Conservation (phyloP, 768 basidiomycete species). For the Hygrophorus russula region DNA sequence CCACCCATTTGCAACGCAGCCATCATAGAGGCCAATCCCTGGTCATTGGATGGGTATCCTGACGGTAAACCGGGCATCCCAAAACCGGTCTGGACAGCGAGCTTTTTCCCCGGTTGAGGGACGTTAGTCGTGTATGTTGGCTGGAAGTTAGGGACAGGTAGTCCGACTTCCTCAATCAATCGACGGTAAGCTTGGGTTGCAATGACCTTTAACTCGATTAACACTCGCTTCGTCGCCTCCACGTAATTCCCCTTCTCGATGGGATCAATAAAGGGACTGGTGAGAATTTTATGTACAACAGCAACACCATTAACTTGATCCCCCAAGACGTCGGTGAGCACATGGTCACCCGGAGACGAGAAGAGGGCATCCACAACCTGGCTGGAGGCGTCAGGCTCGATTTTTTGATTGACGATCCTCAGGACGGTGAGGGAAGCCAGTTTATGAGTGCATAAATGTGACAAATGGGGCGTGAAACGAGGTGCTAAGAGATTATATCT, state of each 20-base stretch:
- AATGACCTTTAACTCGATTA: conserved; percentile 86
- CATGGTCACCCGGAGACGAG: conserved; percentile 80
- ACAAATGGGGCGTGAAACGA: conserved; percentile 92
- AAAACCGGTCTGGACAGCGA: conserved; percentile 39
- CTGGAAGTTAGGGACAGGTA: conserved; percentile 83
- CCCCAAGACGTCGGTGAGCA: conserved; percentile 85
- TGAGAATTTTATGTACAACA: conserved; percentile 86
- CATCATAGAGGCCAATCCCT: conserved; percentile 87
- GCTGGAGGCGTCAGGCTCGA: conserved; percentile 78
- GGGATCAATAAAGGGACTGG: conserved; percentile 74
- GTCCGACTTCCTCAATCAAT: conserved; percentile 88
- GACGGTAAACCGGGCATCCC: conserved; percentile 69
- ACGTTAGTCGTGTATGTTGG: conserved; percentile 62
- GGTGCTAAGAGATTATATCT: conserved; percentile 90
- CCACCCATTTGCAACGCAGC: conserved; percentile 86
- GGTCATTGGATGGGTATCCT: conserved; percentile 74
- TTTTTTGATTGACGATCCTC: conserved; percentile 93
- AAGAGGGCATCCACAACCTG: conserved; percentile 87
- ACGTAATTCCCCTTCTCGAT: conserved; percentile 56
- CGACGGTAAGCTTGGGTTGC: conserved; percentile 92
- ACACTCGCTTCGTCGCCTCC: conserved; percentile 81
- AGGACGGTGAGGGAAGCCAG: conserved; percentile 91
- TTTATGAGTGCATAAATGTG: conserved; percentile 96
- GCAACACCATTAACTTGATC: conserved; percentile 96
- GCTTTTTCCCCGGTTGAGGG: conserved; percentile 52